phyloP scores from a whole-genome alignment of 371 early-diverging fungal genomes.

The Spiromyces aspiralis region DNA sequence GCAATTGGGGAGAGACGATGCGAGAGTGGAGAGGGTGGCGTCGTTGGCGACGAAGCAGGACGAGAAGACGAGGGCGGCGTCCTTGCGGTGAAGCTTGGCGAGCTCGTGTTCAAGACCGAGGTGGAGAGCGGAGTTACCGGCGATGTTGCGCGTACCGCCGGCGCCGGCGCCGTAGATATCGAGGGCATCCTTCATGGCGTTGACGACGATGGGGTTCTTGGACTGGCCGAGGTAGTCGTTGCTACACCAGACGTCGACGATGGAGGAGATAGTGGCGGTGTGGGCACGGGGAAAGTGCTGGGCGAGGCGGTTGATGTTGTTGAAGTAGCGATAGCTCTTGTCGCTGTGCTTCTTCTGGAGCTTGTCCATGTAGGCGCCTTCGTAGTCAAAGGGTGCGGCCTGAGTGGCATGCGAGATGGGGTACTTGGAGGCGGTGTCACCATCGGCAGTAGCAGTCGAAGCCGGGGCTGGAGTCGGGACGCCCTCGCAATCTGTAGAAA shows the following conservation, averaged over 20 bases:
- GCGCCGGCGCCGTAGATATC: conserved; percentile 96
- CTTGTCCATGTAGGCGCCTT: conserved; percentile 58
- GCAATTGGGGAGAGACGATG: conserved; percentile 78
- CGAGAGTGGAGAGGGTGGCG: conserved; percentile 85
- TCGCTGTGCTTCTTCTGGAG: conserved; percentile 90
- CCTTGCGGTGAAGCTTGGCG: conserved; percentile 81
- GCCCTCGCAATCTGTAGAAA: conserved; percentile 2
- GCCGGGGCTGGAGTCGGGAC: conserved; percentile 2
- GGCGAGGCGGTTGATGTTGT: conserved; percentile 97
- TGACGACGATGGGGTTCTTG: conserved; percentile 65
- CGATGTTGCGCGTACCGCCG: conserved; percentile 98
- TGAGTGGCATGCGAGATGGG: conserved; percentile 6
- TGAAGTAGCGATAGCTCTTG: conserved; percentile 95
- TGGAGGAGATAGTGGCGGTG: conserved; percentile 62
- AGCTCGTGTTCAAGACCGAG: conserved; percentile 81
- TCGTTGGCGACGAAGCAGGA: conserved; percentile 98
- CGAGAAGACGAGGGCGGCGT: conserved; percentile 89
- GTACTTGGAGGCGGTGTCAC: conserved; percentile 8
- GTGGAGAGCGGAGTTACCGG: conserved; percentile 92
- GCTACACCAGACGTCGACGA: conserved; percentile 97
- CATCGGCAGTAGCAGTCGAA: conserved; percentile 4
- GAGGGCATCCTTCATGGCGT: conserved; percentile 82
- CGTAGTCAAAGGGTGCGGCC: conserved; percentile 67
- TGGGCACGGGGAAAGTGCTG: conserved; percentile 84
- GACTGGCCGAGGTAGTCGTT: conserved; percentile 97